Base-by-base conservation (phyloP, 352 stramenopile species). In the Phytophthora aleatoria region DNA sequence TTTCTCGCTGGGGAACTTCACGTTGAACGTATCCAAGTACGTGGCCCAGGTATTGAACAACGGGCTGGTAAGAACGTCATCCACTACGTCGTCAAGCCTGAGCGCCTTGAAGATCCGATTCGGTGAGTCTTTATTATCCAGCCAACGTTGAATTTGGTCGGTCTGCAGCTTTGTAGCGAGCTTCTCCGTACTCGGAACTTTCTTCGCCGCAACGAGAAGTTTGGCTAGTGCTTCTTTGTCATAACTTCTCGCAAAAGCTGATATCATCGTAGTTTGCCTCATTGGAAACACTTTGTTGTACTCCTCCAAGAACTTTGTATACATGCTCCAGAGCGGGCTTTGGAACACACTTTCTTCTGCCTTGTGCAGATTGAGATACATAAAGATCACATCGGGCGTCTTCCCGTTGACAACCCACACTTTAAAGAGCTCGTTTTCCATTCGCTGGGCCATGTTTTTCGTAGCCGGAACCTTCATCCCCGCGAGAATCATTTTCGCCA, bases 91-190 rank as follows among this genome's bases (percentile, higher is more conserved):
- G 15, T 47, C 35, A 5, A 47, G 11, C 50, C 4, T 35, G 11
- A 57, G 50, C 9, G 28, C 8, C 9, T 26, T 38, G 24, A 57
- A 57, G 12, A 57, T 33, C 35, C 45, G 33, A 5, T 55, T 16
- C 4, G 49, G 49, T 15, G 45, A 13, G 45, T 52, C 45, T 39
- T 52, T 52, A 5, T 13, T 13, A 5, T 4, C 15, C 45, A 52
- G 28, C 45, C 45, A 44, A 5, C 38, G 33, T 5, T 55, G 16
- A 9, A 33, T 36, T 16, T 58, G 38, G 2, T 53, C 30, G 1
- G 27, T 10, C n/a, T 53, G 30, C 13, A 58, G 28, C 36, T 58
- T 58, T n/a, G 51, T 50, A 28, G 51, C 51, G 1, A 58, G 15
- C 13, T 54, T 54, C 33, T 54, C 54, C 8, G 54, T 61, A 5